These are phyloP conservation scores for Fusarium udum DNA, from an alignment of 2,329 filamentous ascomycete genomes.

Conservation along the genomic window DNA sequence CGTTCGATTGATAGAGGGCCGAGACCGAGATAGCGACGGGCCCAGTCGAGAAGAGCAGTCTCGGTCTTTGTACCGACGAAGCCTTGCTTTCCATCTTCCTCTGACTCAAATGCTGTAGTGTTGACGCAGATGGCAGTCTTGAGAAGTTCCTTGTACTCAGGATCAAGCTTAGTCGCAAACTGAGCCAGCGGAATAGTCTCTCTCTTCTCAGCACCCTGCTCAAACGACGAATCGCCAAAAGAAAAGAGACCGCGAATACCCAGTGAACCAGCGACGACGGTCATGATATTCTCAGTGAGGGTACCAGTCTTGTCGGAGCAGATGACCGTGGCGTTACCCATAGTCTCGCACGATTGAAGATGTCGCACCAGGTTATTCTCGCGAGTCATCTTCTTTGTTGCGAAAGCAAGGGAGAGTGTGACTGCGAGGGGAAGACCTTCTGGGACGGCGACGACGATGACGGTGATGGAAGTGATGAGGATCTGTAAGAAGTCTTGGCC, in stretches of 20 bases:
- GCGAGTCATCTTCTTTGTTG: slow-evolving; percentile 73
- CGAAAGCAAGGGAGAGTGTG: slow-evolving; percentile 73
- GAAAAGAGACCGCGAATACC: slow-evolving; percentile 21
- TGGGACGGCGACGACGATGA: slow-evolving; percentile 73
- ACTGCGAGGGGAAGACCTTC: slow-evolving; percentile 74
- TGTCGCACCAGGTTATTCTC: slow-evolving; percentile 76
- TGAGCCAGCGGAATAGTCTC: slow-evolving; percentile 8
- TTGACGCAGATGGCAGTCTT: slow-evolving; percentile 59
- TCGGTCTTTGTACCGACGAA: slow-evolving; percentile 67
- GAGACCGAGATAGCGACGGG: slow-evolving; percentile 60
- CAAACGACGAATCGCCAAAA: slow-evolving; percentile 57
- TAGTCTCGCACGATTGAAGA: slow-evolving; percentile 74
- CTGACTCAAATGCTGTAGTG: slow-evolving; percentile 64
- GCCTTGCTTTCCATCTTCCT: slow-evolving; percentile 52
- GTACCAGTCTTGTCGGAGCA: slow-evolving; percentile 70
- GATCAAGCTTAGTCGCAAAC: slow-evolving; percentile 19
- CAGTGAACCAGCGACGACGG: slow-evolving; percentile 72
- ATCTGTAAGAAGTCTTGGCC: slow-evolving; percentile 66
- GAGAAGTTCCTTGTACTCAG: slow-evolving; percentile 27
- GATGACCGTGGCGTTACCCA: slow-evolving; percentile 77
- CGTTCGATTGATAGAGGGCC: slow-evolving; percentile 56
- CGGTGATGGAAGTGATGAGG: slow-evolving; percentile 71
- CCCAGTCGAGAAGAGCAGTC: slow-evolving; percentile 62
- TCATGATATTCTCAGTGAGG: slow-evolving; percentile 72
- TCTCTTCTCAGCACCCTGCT: slow-evolving; percentile 26